These are phyloP conservation scores for Serendipita indica DNA, from an alignment of 768 basidiomycete genomes.

Conservation along the genomic window DNA sequence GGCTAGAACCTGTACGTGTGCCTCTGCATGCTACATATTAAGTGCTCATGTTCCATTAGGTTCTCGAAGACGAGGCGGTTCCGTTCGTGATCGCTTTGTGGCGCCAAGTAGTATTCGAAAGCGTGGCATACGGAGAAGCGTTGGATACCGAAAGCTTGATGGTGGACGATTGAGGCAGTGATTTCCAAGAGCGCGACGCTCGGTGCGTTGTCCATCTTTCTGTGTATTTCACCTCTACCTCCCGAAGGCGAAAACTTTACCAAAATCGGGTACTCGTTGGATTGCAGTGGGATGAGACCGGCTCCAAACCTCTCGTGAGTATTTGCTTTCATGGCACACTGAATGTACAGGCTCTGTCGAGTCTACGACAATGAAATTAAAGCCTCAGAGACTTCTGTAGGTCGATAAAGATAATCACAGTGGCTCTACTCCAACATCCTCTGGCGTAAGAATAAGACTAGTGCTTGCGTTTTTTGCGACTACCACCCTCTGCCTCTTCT, in stretches of 20 bases:
- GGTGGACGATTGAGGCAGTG: constrained; percentile 35
- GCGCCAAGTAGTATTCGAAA: constrained; percentile 90
- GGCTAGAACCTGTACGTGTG: constrained; percentile 72
- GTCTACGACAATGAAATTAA: too few species aligned
- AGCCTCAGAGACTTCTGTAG: too few species aligned
- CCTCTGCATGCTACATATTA: background rate
- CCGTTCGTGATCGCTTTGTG: constrained; percentile 68
- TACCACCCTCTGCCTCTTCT: constrained; percentile 43
- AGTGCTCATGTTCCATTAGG: constrained; percentile 30
- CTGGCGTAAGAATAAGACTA: background rate
- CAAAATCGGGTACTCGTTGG: too few species aligned
- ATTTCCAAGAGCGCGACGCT: background rate
- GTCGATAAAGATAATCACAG: too few species aligned
- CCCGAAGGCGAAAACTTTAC: background rate
- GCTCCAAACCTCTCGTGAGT: too few species aligned
- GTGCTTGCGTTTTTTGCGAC: constrained; percentile 40
- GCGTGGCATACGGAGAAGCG: constrained; percentile 83
- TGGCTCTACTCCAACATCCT: too few species aligned
- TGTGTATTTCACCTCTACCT: background rate
- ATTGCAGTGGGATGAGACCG: too few species aligned
- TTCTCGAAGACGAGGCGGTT: constrained; percentile 80
- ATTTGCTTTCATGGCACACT: too few species aligned
- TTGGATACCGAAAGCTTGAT: constrained; percentile 74
- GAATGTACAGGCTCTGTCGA: too few species aligned
- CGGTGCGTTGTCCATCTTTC: constrained; percentile 6